Evolutionary conservation across 441 rosid species (phyloP), one percentile per base, ranked within the genome.

Genomic region (Mallotus repandus): DNA sequence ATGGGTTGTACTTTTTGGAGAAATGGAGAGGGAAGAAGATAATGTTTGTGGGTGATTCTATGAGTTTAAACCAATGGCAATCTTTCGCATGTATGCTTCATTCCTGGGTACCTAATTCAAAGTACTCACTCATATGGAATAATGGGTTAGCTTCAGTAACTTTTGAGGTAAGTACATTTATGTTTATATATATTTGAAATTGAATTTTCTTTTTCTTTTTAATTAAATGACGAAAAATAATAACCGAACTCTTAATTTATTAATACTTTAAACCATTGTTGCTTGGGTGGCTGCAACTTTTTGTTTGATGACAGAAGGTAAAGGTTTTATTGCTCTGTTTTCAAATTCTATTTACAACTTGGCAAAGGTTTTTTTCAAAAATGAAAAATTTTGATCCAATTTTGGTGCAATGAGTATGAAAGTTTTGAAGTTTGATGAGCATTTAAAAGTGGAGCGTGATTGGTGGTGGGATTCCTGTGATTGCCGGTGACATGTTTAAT

Each of bases 41-140:
- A 5, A 66, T 89, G 76, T 86, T 89, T 55, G 85, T 89, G 4
- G 94, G 94, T 7, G 94, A 89, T 76, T 87, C 94, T 43, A 72
- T 89, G 35, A 86, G 90, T 80, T 63, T 79, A 16, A 85, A 88
- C 45, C 89, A 85, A 67, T 88, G 86, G 87, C 79, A 77, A 66
- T 89, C 94, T 7, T 75, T 89, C n/a, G 50, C 87, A 3, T 89
- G 94, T 78, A 77, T 89, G 90, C 61, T 89, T 57, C 89, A 86
- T 77, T 78, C 79, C 15, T 76, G 84, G 22, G 79, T 81, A 5
- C 89, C 91, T 11, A 70, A 78, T 58, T 72, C 88, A 6, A 81
- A 64, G 58, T 81, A 76, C 78, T 70, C 77, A 19, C 11, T 81
- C 0, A 2, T 32, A 4, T 66, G 38, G 32, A 22, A 49, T 25